Conservation (phyloP, 441 rosid species). For the Populus hybrid region DNA sequence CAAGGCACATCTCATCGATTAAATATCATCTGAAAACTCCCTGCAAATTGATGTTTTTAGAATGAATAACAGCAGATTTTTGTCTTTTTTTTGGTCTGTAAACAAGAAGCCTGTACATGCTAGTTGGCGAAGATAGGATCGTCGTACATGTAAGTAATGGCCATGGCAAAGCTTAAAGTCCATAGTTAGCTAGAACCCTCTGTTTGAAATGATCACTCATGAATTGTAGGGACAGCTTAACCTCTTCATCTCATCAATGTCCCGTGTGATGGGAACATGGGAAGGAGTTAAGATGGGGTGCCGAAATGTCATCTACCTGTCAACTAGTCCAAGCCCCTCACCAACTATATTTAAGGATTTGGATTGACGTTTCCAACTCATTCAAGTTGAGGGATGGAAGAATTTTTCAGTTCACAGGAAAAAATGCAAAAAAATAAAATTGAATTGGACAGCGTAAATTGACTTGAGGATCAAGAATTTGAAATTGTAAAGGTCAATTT, state of each 20-base stretch:
- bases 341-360: background rate
- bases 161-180: background rate
- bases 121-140: background rate
- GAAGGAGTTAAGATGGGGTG: background rate
- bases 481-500: background rate
- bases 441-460: background rate
- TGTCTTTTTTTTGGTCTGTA: background rate
- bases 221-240: background rate
- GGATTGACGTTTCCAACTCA: background rate
- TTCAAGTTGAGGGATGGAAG: background rate
- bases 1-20: no score
- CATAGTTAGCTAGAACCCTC: background rate
- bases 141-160: background rate
- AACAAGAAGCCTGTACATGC: background rate
- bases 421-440: background rate
- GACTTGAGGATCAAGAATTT: background rate
- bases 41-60: no score
- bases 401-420: background rate
- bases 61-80: no score
- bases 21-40: no score
- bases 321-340: background rate
- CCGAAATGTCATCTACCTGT: background rate
- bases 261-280: constrained; percentile 14
- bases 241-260: constrained; percentile 2
- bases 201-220: background rate